Base-by-base conservation (phyloP, 345 rosid species). In the Syzygium aromaticum region DNA sequence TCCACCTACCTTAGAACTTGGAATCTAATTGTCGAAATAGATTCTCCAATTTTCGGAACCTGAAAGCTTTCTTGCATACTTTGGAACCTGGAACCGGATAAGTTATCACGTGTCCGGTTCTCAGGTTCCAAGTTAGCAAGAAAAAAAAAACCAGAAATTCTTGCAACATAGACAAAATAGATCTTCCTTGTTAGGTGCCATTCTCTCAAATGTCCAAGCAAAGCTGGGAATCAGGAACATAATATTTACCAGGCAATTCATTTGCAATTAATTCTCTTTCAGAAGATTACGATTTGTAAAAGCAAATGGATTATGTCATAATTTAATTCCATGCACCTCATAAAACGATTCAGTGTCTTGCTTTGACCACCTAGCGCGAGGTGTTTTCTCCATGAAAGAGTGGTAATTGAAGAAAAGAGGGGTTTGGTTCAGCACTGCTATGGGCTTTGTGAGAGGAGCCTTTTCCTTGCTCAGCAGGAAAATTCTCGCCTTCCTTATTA, bases 341-440 rank as follows among this genome's bases (percentile, higher is more conserved):
- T 94, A 96, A 89, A 96, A 97, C 90, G 93, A 89, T 83, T 95
- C 91, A 7, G 97, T 95, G 61, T 94, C 98, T 89, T 91, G 90
- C 78, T 94, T 97, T 77, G 98, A 93, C 99, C 98, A 97, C 90
- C 95, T 91, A 86, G 87, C 59, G 43, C 89, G 93, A 25, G 93
- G 89, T 82, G 93, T 89, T 91, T 90, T 93, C 73, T 93, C 90
- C 98, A 95, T 94, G 87, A 89, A 93, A 56, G 98, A 91, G 61
- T 96, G 98, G 85, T 92, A 89, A 88, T 97, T 96, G 80, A 94
- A 93, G 30, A 88, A 91, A 83, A 86, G 27, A 25, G 43, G 38
- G 33, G 22, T 86, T 86, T 52, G 61, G 19, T 86, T 92, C 51
- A 88, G 85, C 82, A 61, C 67, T 57, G 10, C 30, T 86, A 85